Conservation (phyloP, 331 rosid species). For the Arachis monticola region DNA sequence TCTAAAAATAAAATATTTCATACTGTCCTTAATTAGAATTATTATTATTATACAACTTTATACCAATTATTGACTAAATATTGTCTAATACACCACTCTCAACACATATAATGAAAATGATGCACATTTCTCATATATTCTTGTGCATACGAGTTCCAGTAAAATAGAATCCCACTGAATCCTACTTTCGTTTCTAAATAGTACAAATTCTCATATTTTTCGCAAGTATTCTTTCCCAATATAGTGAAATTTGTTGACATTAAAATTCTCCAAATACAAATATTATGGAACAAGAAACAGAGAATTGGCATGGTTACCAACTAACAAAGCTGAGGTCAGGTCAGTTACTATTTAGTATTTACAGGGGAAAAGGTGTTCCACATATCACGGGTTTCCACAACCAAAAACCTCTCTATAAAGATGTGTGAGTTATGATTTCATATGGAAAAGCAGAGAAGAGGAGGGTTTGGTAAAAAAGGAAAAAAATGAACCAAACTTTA, state of each 20-base stretch:
- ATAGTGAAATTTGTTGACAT: neutral
- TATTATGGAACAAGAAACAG: neutral
- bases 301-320: neutral
- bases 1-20: no score
- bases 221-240: neutral
- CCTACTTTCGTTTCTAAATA: neutral
- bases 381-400: constrained; percentile 7
- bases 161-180: neutral
- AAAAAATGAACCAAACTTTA: no score
- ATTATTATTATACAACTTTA: no score
- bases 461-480: no score
- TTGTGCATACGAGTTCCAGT: neutral
- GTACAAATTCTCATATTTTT: neutral
- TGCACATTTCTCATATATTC: neutral
- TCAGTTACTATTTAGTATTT: constrained; percentile 31
- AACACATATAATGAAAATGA: no score
- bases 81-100: no score
- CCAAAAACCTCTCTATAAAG: neutral
- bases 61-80: no score
- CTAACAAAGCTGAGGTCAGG: constrained; percentile 1
- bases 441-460: no score
- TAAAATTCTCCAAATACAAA: neutral
- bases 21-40: no score
- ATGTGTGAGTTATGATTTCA: neutral
- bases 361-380: constrained; percentile 28